Evolutionary conservation across 2,329 filamentous ascomycete species (phyloP).

Genomic region (Trichoderma sp.): DNA sequence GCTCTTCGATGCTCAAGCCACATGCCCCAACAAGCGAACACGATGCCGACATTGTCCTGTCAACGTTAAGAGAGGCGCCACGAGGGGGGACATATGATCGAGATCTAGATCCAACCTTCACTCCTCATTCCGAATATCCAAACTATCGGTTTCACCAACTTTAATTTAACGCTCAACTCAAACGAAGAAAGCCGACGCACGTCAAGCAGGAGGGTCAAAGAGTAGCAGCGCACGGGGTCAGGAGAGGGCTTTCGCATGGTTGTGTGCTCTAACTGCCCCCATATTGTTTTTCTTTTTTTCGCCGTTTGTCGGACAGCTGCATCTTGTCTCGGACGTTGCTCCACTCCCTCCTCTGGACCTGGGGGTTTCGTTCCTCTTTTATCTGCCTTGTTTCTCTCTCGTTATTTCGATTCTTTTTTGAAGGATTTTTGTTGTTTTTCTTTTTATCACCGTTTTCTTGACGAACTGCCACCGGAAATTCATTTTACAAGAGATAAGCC

Average conservation of each 20-base stretch:
- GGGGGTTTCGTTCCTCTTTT: background rate
- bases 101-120: background rate
- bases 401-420: background rate
- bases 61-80: background rate
- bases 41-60: background rate
- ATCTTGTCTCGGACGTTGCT: background rate
- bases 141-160: background rate
- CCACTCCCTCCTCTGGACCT: background rate
- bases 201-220: background rate
- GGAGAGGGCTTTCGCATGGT: background rate
- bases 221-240: background rate
- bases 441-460: background rate
- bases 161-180: background rate
- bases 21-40: background rate
- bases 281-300: background rate
- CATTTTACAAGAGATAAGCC: background rate
- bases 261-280: background rate
- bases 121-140: background rate
- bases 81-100: background rate
- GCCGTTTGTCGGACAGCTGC: background rate
- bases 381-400: background rate
- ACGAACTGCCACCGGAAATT: background rate
- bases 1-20: background rate
- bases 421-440: background rate
- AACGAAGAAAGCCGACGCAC: background rate